Evolutionary conservation across 371 early-diverging fungal species (phyloP), one percentile per base, ranked within the genome.

Genomic region (Syncephalastrum contaminatum): DNA sequence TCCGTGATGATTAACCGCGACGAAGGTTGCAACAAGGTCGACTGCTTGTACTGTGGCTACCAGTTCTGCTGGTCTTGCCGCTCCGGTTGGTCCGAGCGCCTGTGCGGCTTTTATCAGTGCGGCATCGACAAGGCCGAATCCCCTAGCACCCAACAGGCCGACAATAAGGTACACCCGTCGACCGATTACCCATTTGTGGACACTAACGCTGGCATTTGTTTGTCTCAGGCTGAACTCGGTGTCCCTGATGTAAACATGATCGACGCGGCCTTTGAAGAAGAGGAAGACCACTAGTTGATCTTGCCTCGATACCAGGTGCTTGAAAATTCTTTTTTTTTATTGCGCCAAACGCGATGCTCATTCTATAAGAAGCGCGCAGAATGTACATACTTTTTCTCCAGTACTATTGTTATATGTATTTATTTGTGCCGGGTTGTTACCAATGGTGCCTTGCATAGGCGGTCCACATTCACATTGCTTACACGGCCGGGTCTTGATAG

Each of bases 11-110:
- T 90, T 40, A 84, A 87, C 42, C 64, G 90, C 15, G 90, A 90
- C 43, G 90, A 90, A 62, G 90, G 90, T 5, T 90, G 90, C 55
- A 88, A 89, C 60, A 88, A 88, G 63, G 87, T 90, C 1, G 88
- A 90, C 50, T 90, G 90, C 46, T 76, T 85, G 49, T 78, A 80
- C 25, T 90, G 90, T 63, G 90, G 89, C 1, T 73, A 78, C 65
- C 64, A 78, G 15, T 90, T 89, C 60, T 90, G 90, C 49, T 90
- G 90, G 90, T 55, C 69, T 10, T 77, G 77, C 49, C 46, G 60
- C 19, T 69, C 70, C 47, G 60, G 67, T 4, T 77, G 77, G 77
- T 70, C 74, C 16, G 70, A 73, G 44, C 44, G 70, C 63, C 62
- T 58, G 8, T 73, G 70, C n/a, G 66, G 66, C 0, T 67, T 70